Evolutionary conservation across 2,329 filamentous ascomycete genomes (phyloP).

Genomic region (Alternaria novae-zelandiae): DNA sequence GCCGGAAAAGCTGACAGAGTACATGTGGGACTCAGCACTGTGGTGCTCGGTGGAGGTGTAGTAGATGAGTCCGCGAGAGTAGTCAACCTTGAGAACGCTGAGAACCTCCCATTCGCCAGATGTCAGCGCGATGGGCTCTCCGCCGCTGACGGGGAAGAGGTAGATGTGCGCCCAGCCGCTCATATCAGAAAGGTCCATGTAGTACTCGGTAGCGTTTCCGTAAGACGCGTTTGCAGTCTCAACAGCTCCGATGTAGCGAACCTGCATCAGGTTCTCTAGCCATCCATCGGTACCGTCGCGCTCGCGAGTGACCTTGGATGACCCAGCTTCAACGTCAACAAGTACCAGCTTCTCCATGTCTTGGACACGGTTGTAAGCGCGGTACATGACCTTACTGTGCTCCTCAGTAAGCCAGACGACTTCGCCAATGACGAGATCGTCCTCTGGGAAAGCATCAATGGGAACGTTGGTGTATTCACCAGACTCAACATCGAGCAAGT

Average conservation of each 20-base stretch:
- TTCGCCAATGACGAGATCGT: constrained; percentile 71
- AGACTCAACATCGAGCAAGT: constrained; percentile 61
- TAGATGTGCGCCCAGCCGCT: constrained; percentile 72
- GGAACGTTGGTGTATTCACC: constrained; percentile 55
- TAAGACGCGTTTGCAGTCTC: constrained; percentile 43
- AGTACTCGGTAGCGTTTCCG: constrained; percentile 57
- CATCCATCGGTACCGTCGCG: constrained; percentile 66
- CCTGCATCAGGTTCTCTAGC: constrained; percentile 66
- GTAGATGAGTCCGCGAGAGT: constrained; percentile 63
- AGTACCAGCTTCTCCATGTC: constrained; percentile 68
- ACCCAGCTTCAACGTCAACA: constrained; percentile 59
- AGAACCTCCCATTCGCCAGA: constrained; percentile 71
- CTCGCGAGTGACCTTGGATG: constrained; percentile 59
- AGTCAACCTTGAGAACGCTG: constrained; percentile 66
- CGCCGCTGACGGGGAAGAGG: constrained; percentile 64
- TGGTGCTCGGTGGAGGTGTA: constrained; percentile 70
- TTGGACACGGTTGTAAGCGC: constrained; percentile 72
- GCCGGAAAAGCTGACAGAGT: constrained; percentile 67
- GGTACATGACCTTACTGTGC: constrained; percentile 67
- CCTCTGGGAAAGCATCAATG: constrained; percentile 63
- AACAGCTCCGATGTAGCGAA: constrained; percentile 60
- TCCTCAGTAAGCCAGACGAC: constrained; percentile 70
- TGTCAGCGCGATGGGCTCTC: constrained; percentile 64
- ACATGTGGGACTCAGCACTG: constrained; percentile 71
- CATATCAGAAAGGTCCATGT: constrained; percentile 71